Base-by-base conservation (phyloP, 1,284 basidiomycete genomes). In the Uromyces viciae-fabae region DNA sequence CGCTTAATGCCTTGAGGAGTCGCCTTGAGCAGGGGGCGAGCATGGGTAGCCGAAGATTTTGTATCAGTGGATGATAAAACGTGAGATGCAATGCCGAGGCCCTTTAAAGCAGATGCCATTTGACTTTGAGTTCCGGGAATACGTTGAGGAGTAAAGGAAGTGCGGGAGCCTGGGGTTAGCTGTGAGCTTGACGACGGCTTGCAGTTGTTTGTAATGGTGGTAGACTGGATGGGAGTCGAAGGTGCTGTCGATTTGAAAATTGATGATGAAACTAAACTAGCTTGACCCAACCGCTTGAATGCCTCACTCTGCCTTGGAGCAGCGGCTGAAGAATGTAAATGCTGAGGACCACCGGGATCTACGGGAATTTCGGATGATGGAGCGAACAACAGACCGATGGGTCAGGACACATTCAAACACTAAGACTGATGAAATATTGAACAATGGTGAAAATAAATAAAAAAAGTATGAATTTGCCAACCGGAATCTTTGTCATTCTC, bases 261-360 rank as follows among this genome's bases (percentile, higher is more conserved):
- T 28, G 78, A 81, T 1, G 69, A 74, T 9, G 69, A 73, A 15
- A 81, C 71, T 46, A 81, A 31, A 43, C 71, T 81, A 2, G 78
- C 78, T 40, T 81, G 78, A 31, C 78, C 78, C 22, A 81, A 43
- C 22, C 71, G 40, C 38, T 74, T 73, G 60, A 81, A 81, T 49
- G 71, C 78, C 54, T 81, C 78, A 56, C 56, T 81, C 56, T 73
- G 54, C 54, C 78, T 81, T 2, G 78, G 78, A 64, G 78, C 71
- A 49, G 69, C 60, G 33, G 78, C 69, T 7, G 71, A 81, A 31
- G 71, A 72, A 62, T 80, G 78, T 64, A 73, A 22, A 4, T 71
- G 43, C n/a, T n/a, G n/a, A n/a, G n/a, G n/a, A n/a, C n/a, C n/a
- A n/a, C n/a, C n/a, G n/a, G n/a, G n/a, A n/a, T n/a, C n/a, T n/a